phyloP scores from a whole-genome alignment of 164 flowering plant species.

The Vitis riparia region DNA sequence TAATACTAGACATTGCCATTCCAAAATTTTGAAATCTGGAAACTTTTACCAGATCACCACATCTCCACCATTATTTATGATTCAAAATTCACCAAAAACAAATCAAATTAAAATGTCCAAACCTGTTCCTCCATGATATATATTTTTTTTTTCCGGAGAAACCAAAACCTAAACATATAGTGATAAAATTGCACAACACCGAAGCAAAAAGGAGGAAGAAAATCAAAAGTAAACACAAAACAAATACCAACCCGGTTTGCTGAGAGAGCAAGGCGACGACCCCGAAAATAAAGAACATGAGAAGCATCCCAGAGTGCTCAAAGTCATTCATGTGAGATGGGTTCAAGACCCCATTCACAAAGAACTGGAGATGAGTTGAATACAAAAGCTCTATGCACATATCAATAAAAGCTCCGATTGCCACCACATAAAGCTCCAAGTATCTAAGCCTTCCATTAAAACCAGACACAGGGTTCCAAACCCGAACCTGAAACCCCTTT shows the following conservation, averaged over 20 bases:
- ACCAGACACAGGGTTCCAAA: constrained; percentile 87
- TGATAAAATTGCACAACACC: neutral
- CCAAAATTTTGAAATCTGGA: neutral
- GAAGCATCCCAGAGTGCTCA: constrained; percentile 95
- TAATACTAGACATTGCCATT: neutral
- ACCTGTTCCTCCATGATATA: too few relatives aligned
- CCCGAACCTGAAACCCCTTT: constrained; percentile 61
- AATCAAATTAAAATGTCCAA: neutral
- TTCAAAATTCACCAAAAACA: neutral
- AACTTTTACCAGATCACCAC: neutral
- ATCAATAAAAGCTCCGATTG: constrained; percentile 70
- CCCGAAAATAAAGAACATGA: constrained; percentile 93
- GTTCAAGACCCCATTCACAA: constrained; percentile 81
- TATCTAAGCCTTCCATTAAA: constrained; percentile 63
- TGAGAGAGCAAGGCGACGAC: constrained; percentile 59
- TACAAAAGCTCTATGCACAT: constrained; percentile 83
- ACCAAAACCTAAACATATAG: neutral
- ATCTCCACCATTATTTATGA: neutral
- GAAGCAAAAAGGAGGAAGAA: neutral
- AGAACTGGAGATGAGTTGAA: constrained; percentile 81
- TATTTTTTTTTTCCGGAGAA: neutral
- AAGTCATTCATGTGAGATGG: constrained; percentile 93
- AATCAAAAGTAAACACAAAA: neutral
- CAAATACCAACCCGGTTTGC: constrained; percentile 61
- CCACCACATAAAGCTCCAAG: constrained; percentile 76